phyloP scores from a whole-genome alignment of 306 rosid genomes.

The Pyrus communis region DNA sequence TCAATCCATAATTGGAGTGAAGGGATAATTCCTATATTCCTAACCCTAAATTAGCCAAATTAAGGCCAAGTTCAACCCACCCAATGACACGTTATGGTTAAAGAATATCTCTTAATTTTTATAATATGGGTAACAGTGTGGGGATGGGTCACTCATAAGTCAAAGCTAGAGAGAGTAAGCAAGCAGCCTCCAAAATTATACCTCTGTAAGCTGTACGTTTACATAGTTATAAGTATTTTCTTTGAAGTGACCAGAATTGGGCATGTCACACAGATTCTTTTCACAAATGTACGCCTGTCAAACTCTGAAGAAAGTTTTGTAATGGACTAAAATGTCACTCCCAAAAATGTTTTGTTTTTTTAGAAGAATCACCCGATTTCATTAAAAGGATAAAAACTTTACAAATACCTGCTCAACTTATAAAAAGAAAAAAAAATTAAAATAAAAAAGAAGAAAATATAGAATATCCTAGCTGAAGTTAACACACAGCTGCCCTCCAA shows the following conservation, averaged over 20 bases:
- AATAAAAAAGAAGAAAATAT: background rate
- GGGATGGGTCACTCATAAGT: no score
- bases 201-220: background rate
- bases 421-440: background rate
- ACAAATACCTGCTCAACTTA: background rate
- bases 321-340: background rate
- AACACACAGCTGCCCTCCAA: background rate
- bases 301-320: background rate
- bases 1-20: background rate
- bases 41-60: background rate
- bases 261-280: background rate
- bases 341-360: background rate
- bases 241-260: background rate
- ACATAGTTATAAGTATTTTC: background rate
- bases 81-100: no score
- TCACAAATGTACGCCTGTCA: background rate
- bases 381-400: background rate
- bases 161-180: no score
- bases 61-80: background rate
- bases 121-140: background rate
- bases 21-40: background rate
- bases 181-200: background rate
- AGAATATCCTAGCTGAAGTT: background rate
- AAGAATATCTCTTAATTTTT: background rate
- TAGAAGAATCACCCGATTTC: background rate